A percentile compares a stretch with the other conserved stretches of the same genome.
phyloP scores from a whole-genome alignment of 208 protist species.

The Acanthamoeba royreba region DNA sequence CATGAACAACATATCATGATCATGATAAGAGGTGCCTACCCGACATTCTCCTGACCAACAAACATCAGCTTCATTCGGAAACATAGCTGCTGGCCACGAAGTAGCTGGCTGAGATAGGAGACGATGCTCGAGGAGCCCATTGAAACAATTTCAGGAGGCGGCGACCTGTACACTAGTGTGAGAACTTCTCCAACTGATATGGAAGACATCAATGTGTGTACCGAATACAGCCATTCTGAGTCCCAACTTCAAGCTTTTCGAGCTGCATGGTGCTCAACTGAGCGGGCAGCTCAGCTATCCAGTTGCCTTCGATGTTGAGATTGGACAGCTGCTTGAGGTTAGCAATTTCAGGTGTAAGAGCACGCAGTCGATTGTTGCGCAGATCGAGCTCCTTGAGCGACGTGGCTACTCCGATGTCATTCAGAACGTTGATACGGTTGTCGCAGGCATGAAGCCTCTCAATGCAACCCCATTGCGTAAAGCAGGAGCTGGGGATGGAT shows the following conservation, averaged over 20 bases:
- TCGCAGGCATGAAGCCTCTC: background rate
- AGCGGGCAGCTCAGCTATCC: background rate
- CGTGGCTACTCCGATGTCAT: background rate
- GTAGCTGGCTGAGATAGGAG: background rate
- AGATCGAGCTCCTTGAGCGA: background rate
- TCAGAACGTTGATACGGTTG: background rate
- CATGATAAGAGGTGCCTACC: background rate
- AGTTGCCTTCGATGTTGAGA: background rate
- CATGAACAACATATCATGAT: background rate
- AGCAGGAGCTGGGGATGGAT: background rate
- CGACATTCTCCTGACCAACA: constrained; percentile 6
- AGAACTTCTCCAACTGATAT: background rate
- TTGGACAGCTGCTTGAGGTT: background rate
- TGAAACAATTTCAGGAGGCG: background rate
- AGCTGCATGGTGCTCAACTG: background rate
- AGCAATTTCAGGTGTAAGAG: background rate
- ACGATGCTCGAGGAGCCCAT: background rate
- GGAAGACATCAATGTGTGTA: background rate
- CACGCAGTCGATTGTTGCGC: background rate
- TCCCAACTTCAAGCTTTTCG: background rate
- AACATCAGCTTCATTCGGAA: constrained; percentile 16
- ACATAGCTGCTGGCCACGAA: background rate
- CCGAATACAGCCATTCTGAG: background rate
- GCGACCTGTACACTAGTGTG: background rate
- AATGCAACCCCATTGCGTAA: background rate